Evolutionary conservation across 257 asterid genomes (phyloP), one percentile per base, ranked within the genome.

Genomic region (Fraxinus pennsylvanica): DNA sequence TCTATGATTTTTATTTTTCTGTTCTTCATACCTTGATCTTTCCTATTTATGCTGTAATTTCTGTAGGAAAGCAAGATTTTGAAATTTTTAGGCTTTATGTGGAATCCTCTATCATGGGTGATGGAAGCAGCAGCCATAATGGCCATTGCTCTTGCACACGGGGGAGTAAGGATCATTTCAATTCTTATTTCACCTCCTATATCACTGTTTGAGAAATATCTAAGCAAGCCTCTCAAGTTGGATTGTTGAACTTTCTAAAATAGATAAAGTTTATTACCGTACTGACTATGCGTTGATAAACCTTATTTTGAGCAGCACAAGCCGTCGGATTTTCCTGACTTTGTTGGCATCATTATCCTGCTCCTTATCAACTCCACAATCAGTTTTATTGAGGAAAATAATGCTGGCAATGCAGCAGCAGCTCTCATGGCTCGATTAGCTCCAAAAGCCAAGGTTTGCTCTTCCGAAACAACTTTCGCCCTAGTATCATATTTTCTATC

Each of bases 351-450:
- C 72, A 71, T 88, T 30, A 80, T 81, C 43, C 82, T 87, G 85
- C 88, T 89, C 30, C 15, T 88, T 9, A 82, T 89, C 84, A 89
- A 89, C 84, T 86, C 92, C 29, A 86, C 91, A 1, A 88, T 89
- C 78, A 89, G 94, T 76, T 89, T 89, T 41, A 73, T 88, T 5
- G 94, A 89, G 85, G 91, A 89, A 74, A 89, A 89, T 57, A 89
- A 89, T 80, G 90, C 91, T 72, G 91, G 94, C 5, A 86, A 89
- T 82, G 91, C 94, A 22, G 91, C 94, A 6, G 91, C 94, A 21
- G 94, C 91, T 68, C 89, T 87, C 30, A 89, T 89, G 94, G 94
- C 91, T 17, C 88, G 94, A 21, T 54, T 89, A 81, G 91, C 94
- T 22, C 91, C 91, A 68, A 89, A 80, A 79, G 87, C 94, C 22